phyloP scores from a whole-genome alignment of 208 protist species.

The Acanthamoeba royreba region DNA sequence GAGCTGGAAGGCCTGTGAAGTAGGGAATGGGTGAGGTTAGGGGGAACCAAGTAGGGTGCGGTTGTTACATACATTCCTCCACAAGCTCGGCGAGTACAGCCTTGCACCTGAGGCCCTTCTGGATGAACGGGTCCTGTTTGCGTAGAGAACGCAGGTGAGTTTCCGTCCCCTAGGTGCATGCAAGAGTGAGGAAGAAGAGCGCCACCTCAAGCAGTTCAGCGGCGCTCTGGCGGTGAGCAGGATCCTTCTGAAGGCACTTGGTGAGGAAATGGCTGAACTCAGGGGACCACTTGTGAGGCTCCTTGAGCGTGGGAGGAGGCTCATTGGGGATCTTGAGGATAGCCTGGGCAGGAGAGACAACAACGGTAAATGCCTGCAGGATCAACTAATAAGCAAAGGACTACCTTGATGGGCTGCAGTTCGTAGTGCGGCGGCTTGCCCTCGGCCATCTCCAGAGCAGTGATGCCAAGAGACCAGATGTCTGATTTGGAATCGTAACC shows the following conservation, averaged over 20 bases:
- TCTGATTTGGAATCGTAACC: constrained; percentile 22
- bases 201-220: constrained; percentile 64
- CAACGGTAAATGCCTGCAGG: too few relatives aligned
- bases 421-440: constrained; percentile 29
- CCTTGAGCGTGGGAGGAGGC: constrained; percentile 70
- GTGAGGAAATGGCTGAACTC: constrained; percentile 79
- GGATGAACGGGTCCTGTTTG: neutral
- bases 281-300: constrained; percentile 55
- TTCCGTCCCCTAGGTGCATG: too few relatives aligned
- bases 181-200: neutral
- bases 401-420: constrained; percentile 3
- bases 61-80: neutral
- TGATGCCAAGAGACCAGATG: constrained; percentile 57
- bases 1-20: neutral
- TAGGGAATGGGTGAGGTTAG: too few relatives aligned
- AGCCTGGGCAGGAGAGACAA: too few relatives aligned
- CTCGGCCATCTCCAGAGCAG: constrained; percentile 41
- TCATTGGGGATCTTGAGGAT: constrained; percentile 81
- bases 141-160: neutral
- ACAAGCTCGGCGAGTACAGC: neutral
- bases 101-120: neutral
- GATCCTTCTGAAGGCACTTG: constrained; percentile 78
- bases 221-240: constrained; percentile 65
- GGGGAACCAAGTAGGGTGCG: neutral
- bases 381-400: neutral